A percentile compares a stretch with the other conserved stretches of the same genome.
Conservation (phyloP, 2,329 filamentous ascomycete species). For the Colletotrichum godetiae region DNA sequence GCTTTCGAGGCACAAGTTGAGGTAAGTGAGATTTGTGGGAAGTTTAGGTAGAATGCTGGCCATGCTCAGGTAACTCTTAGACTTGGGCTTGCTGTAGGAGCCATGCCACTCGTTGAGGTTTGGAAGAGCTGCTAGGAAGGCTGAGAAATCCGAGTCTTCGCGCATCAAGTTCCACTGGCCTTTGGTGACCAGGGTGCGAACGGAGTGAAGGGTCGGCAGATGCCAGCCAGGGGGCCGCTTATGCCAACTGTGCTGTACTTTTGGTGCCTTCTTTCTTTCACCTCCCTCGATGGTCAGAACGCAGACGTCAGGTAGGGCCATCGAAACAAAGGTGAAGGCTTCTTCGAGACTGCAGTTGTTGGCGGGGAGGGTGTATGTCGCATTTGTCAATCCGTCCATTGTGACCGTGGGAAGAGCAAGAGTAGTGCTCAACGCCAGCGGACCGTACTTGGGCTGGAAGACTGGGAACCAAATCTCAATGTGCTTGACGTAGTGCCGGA, state of each 20-base stretch:
- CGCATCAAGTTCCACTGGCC: constrained; percentile 84
- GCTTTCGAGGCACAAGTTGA: constrained; percentile 77
- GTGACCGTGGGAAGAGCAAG: constrained; percentile 64
- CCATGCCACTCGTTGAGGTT: constrained; percentile 72
- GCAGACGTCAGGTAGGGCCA: constrained; percentile 68
- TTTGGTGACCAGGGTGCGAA: constrained; percentile 77
- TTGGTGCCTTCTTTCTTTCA: constrained; percentile 79
- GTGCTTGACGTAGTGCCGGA: constrained; percentile 75
- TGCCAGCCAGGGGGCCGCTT: constrained; percentile 44
- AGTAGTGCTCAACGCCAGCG: constrained; percentile 54
- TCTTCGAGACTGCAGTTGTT: constrained; percentile 79
- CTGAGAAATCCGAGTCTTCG: constrained; percentile 69
- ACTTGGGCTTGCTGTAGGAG: constrained; percentile 78
- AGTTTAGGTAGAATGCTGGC: constrained; percentile 70
- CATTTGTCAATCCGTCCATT: constrained; percentile 65
- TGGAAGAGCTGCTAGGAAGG: constrained; percentile 71
- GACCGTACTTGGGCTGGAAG: constrained; percentile 68
- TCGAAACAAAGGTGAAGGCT: constrained; percentile 72
- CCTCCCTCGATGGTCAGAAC: constrained; percentile 82
- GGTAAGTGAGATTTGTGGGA: constrained; percentile 67
- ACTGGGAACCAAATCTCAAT: constrained; percentile 84
- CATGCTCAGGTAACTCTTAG: constrained; percentile 78
- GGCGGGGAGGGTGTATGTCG: constrained; percentile 68
- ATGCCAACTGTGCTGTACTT: constrained; percentile 56
- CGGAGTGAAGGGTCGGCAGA: constrained; percentile 62